Conservation (phyloP, 2,329 filamentous ascomycete species). For the Lachnellula arida region DNA sequence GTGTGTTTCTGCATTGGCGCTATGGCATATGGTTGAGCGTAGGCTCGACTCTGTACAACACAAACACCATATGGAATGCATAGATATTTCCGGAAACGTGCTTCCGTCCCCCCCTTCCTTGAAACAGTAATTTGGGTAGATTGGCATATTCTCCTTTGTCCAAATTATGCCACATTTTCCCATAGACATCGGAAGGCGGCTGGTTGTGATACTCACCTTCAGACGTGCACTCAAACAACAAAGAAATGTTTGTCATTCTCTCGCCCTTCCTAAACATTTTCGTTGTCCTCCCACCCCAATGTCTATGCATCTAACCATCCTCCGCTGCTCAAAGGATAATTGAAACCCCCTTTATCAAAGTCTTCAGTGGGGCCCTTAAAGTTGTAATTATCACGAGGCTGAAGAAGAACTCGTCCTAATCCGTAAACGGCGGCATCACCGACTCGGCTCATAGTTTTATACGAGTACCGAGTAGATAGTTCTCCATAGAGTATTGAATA, state of each 20-base stretch:
- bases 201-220: not conserved
- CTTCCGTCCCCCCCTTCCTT: not conserved
- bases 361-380: not conserved
- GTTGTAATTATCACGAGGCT: not conserved
- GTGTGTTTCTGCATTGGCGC: conserved; percentile 24
- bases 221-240: not conserved
- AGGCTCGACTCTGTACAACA: conserved; percentile 28
- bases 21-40: conserved; percentile 23
- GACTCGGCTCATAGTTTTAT: not conserved
- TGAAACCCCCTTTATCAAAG: not conserved
- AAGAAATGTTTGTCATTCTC: not conserved
- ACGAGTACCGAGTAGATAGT: too few species aligned
- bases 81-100: not conserved
- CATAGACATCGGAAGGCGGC: not conserved
- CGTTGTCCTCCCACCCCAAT: not conserved
- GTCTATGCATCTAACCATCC: not conserved
- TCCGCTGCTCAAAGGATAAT: not conserved
- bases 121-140: too few species aligned
- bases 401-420: not conserved
- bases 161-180: not conserved
- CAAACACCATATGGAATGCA: conserved; percentile 24
- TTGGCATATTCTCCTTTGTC: not conserved
- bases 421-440: not conserved
- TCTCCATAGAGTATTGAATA: too few species aligned
- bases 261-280: not conserved